These are phyloP conservation scores for Lipomyces yamanashiensis DNA, from an alignment of 805 yeast genomes.

Conservation along the genomic window DNA sequence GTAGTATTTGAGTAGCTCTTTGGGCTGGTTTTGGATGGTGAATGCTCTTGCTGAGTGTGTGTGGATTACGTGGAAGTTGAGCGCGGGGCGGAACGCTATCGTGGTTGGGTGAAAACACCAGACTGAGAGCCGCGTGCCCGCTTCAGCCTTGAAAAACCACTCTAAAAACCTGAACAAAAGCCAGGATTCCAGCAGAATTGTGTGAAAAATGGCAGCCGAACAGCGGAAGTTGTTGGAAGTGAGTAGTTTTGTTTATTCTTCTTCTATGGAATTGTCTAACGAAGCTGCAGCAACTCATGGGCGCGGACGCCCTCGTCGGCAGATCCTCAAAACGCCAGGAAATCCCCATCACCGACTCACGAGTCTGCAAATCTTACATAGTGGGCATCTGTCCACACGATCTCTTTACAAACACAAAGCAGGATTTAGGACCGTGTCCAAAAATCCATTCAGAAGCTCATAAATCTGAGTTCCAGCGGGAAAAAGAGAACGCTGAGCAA, in stretches of 20 bases:
- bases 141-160: not conserved
- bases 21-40: not conserved
- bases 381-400: constrained; percentile 89
- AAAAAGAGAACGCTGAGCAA: constrained; percentile 35
- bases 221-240: constrained; percentile 71
- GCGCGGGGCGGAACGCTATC: not conserved
- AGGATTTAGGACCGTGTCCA: constrained; percentile 80
- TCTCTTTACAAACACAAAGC: constrained; percentile 78
- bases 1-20: not conserved
- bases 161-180: not conserved
- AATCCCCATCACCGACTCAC: constrained; percentile 56
- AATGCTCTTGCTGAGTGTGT: not conserved
- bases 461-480: constrained; percentile 67
- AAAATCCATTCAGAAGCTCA: constrained; percentile 74
- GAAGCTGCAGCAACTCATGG: constrained; percentile 65
- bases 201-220: constrained; percentile 59
- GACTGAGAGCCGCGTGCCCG: not conserved
- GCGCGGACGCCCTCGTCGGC: constrained; percentile 48
- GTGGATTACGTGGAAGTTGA: not conserved
- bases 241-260: not conserved
- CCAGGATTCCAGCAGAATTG: not conserved
- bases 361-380: constrained; percentile 79
- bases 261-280: not conserved
- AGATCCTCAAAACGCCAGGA: constrained; percentile 47
- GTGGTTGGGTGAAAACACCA: not conserved